phyloP scores from a whole-genome alignment of 1,284 basidiomycete genomes.

The Puccinia sorghi region DNA sequence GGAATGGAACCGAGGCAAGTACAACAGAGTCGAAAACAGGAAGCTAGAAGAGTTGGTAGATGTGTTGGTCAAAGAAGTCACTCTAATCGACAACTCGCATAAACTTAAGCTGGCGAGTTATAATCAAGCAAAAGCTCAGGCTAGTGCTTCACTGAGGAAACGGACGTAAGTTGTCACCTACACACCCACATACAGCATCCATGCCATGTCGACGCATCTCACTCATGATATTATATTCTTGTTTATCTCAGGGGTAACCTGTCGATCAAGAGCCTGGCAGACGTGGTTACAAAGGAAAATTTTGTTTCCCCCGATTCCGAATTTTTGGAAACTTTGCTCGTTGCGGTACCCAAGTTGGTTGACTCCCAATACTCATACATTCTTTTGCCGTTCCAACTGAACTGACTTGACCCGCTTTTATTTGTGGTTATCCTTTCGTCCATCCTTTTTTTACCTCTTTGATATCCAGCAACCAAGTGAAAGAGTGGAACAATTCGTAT shows the following conservation, averaged over 20 bases:
- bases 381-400: background rate
- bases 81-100: constrained; percentile 60
- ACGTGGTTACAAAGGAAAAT: constrained; percentile 80
- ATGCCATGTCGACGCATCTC: background rate
- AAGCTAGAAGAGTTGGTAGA: constrained; percentile 45
- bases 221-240: constrained; percentile 25
- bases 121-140: constrained; percentile 87
- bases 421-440: background rate
- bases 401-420: background rate
- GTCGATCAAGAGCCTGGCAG: constrained; percentile 79
- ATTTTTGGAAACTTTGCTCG: constrained; percentile 86
- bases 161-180: constrained; percentile 73
- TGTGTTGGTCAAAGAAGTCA: constrained; percentile 54
- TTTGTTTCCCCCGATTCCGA: constrained; percentile 79
- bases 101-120: constrained; percentile 82
- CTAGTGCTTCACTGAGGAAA: constrained; percentile 92
- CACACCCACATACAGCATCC: background rate
- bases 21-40: constrained; percentile 48
- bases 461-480: constrained; percentile 69
- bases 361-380: constrained; percentile 18
- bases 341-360: constrained; percentile 87
- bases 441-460: constrained; percentile 5
- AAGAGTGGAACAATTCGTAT: constrained; percentile 87
- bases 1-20: constrained; percentile 50
- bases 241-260: constrained; percentile 75